Evolutionary conservation across 164 flowering plant species (phyloP).

Genomic region (Vitis cinerea): DNA sequence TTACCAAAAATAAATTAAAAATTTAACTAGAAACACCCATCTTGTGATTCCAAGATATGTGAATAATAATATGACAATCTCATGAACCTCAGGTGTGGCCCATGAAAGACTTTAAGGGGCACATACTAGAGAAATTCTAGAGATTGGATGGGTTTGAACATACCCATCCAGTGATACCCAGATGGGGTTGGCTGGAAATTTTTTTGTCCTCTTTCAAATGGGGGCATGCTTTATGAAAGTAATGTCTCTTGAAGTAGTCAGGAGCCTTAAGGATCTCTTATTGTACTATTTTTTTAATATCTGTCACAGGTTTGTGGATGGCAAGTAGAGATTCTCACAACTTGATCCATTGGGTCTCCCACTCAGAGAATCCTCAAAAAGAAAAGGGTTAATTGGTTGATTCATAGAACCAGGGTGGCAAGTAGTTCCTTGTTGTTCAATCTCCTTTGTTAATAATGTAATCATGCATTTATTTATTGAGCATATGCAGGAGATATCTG

Average conservation of each 20-base stretch:
- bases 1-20: too few species aligned
- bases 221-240: neutral
- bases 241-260: neutral
- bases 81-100: too few species aligned
- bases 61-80: too few species aligned
- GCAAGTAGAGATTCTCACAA: neutral
- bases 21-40: too few species aligned
- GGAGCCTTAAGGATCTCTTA: neutral
- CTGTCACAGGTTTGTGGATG: neutral
- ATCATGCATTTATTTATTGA: too few species aligned
- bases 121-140: too few species aligned
- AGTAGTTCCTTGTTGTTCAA: neutral
- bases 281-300: neutral
- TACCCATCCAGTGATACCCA: too few species aligned
- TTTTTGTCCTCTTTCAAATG: neutral
- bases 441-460: neutral
- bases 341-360: neutral
- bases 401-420: conserved; percentile 20
- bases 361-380: neutral
- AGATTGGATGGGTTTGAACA: too few species aligned
- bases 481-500: too few species aligned
- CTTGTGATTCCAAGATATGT: too few species aligned
- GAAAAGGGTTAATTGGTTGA: conserved; percentile 6
- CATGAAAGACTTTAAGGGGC: too few species aligned
- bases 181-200: too few species aligned